Percentiles rank a stretch among this genome's conserved stretches.
Evolutionary conservation across 495 filamentous ascomycete genomes (phyloP).

Genomic region (Daldinia childiae): DNA sequence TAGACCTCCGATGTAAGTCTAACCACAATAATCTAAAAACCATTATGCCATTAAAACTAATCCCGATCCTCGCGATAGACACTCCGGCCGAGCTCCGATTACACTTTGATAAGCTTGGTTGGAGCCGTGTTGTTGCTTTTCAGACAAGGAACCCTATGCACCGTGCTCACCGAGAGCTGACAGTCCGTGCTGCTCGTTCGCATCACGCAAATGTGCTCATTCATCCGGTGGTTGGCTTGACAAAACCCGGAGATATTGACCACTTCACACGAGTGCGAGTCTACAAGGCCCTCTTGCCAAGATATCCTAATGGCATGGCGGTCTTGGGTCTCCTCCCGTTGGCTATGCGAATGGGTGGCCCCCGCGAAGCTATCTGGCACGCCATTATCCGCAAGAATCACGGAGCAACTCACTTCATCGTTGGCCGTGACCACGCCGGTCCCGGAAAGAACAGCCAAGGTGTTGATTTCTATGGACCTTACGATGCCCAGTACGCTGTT

Average conservation of each 20-base stretch:
- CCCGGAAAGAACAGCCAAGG: conserved; percentile 97
- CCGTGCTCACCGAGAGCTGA: conserved; percentile 95
- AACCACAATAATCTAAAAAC: background rate
- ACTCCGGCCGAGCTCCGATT: conserved; percentile 92
- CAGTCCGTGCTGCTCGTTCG: conserved; percentile 92
- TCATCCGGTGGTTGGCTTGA: conserved; percentile 97
- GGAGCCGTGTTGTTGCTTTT: conserved; percentile 96
- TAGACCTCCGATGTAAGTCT: conserved; percentile 85
- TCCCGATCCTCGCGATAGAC: conserved; percentile 59
- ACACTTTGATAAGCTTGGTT: conserved; percentile 99
- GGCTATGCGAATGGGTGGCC: conserved; percentile 99
- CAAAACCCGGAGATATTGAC: conserved; percentile 98
- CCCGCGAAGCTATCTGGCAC: conserved; percentile 99
- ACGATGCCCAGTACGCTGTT: conserved; percentile 97
- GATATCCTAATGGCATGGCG: conserved; percentile 99
- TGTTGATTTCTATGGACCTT: conserved; percentile 96
- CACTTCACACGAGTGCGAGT: conserved; percentile 99
- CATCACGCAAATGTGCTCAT: conserved; percentile 98
- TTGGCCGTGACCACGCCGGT: conserved; percentile 96
- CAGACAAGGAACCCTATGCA: conserved; percentile 99
- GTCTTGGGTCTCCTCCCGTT: conserved; percentile 94
- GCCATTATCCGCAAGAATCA: conserved; percentile 99
- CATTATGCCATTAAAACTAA: conserved; percentile 17
- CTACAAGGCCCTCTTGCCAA: conserved; percentile 94
- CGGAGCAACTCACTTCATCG: conserved; percentile 98